Base-by-base conservation (phyloP, 73 alveolate genomes). In the Paramecium caudatum region DNA sequence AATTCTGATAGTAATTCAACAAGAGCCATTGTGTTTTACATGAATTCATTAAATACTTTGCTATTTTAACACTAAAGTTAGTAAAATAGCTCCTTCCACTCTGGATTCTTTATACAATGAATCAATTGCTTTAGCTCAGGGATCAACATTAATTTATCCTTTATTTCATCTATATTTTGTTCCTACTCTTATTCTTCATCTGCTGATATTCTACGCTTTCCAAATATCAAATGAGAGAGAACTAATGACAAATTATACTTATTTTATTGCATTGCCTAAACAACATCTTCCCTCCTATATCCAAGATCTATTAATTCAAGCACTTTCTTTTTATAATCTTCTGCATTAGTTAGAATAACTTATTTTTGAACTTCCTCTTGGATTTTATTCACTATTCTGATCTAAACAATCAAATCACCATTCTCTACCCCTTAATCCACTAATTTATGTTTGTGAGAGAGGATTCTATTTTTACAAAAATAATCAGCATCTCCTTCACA, bases 291-390 rank as follows among this genome's bases (percentile, higher is more conserved):
- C 34, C 83, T 27, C 15, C 34, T 65, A 65, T 65, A 36, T 0
- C 83, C 83, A n/a, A 25, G 15, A 32, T 65, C 83, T 13, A 65
- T 65, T 32, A 65, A 33, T 65, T 65, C 83, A 3, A 33, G 17
- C 3, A 33, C 83, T 43, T 65, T 65, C 37, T 65, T 33, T 65
- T 65, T 65, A 12, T 65, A 65, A 12, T 65, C 83, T 65, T 65
- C 83, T 32, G 83, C 83, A 65, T 65, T 65, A 10, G 10, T 43
- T 33, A 65, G 34, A 3, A 33, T 33, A 15, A 65, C 37, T 32
- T 65, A 19, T 23, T 27, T 23, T 21, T 55, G 46, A 3, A 23
- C 30, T 0, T 5, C 3, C 12, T 55, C 30, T 23, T 23, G 7
- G 23, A 27, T 23, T 23, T 55, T 9, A 10, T 2, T 10, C 30